A percentile compares a stretch with the other conserved stretches of the same genome.
Conservation (phyloP, 495 filamentous ascomycete genomes). For the Rhypophila decipiens region DNA sequence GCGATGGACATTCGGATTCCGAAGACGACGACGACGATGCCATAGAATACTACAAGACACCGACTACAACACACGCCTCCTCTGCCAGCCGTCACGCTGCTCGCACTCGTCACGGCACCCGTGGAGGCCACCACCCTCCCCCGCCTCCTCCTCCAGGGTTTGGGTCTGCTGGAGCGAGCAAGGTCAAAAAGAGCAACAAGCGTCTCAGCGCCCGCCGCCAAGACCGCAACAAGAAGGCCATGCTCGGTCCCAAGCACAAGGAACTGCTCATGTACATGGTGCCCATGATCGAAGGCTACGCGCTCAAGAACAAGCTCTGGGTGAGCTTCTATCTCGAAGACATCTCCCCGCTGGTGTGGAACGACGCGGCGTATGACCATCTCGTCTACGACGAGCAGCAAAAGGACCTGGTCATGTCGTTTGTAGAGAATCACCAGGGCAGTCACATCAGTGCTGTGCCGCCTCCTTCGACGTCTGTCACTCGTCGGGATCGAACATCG, state of each 20-base stretch:
- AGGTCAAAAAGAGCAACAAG: background rate
- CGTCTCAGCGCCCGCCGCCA: constrained; percentile 20
- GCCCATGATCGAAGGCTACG: constrained; percentile 32
- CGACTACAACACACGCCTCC: no score
- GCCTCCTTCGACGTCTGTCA: background rate
- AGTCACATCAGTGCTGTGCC: background rate
- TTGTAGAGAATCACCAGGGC: constrained; percentile 29
- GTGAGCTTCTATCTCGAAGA: constrained; percentile 30
- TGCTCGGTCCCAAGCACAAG: constrained; percentile 17
- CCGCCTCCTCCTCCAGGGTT: background rate
- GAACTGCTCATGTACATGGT: constrained; percentile 28
- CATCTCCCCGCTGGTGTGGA: constrained; percentile 28
- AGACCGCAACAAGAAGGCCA: constrained; percentile 19
- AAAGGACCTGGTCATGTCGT: constrained; percentile 35
- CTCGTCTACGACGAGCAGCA: constrained; percentile 33
- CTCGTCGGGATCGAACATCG: no score
- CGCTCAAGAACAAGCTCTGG: constrained; percentile 36
- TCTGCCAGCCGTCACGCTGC: no score
- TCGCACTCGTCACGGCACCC: background rate
- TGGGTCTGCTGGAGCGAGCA: no score
- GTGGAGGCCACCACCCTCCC: background rate
- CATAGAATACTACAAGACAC: no score
- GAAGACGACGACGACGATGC: background rate
- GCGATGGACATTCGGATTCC: background rate
- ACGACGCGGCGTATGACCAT: constrained; percentile 31